Evolutionary conservation across 331 rosid species (phyloP).

Genomic region (Arachis monticola): DNA sequence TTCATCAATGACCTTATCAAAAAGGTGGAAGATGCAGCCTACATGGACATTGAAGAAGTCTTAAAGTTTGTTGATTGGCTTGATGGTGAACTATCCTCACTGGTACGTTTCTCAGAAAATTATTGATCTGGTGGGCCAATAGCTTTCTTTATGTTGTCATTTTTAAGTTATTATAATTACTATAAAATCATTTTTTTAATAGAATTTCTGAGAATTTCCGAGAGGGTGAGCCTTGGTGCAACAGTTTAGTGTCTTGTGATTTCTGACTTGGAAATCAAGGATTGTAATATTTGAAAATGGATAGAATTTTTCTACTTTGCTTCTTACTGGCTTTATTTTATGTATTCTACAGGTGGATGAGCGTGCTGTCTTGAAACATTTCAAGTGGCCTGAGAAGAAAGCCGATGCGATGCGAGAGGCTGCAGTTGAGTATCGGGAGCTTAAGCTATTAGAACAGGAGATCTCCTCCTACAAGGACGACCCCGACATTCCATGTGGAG

Average conservation of each 20-base stretch:
- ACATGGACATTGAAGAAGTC: constrained; percentile 76
- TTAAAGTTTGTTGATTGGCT: constrained; percentile 89
- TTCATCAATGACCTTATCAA: constrained; percentile 77
- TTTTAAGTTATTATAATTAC: not conserved
- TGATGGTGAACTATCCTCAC: constrained; percentile 77
- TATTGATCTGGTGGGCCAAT: constrained; percentile 29
- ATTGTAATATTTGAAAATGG: not conserved
- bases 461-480: constrained; percentile 76
- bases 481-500: constrained; percentile 67
- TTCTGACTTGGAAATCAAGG: not conserved
- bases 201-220: too few species aligned
- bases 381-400: constrained; percentile 96
- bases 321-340: constrained; percentile 26
- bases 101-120: constrained; percentile 60
- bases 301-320: not conserved
- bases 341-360: constrained; percentile 79
- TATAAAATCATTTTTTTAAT: too few species aligned
- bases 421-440: constrained; percentile 84
- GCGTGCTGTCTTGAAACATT: constrained; percentile 86
- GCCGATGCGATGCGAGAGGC: constrained; percentile 96
- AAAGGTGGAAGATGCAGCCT: constrained; percentile 72
- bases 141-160: not conserved
- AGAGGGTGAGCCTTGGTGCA: too few species aligned
- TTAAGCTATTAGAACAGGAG: constrained; percentile 73
- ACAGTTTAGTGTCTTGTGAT: not conserved